Evolutionary conservation across 2,329 filamentous ascomycete genomes (phyloP), one percentile per base, ranked within the genome.

Genomic region (Fusarium sp.): DNA sequence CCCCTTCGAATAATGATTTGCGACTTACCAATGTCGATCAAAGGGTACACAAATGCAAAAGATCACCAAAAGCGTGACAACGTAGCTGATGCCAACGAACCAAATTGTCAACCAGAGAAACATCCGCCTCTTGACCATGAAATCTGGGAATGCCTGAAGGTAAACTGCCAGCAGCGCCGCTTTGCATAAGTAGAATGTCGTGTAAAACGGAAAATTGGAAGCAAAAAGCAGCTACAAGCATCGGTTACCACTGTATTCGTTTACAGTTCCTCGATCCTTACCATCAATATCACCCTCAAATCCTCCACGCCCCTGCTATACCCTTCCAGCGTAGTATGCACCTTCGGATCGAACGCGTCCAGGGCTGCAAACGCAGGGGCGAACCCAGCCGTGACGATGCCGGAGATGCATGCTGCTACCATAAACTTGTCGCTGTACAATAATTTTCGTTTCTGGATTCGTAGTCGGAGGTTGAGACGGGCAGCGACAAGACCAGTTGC

Each of bases 151-250:
- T 0, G 45, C 59, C 6, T 70, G 68, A 2, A 67, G 6, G 12
- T 69, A 70, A 0, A 69, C 65, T 0, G 65, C 60, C 2, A 71
- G 39, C 0, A 72, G 50, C 1, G 65, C 70, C 15, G 68, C 70
- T 4, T 71, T 72, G 23, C 62, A 71, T 0, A 72, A 19, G n/a
- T 72, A 72, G 4, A 72, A 48, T 0, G 70, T 72, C 1, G 70
- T 69, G 10, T 68, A 72, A 7, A 71, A 72, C 0, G 70, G 70
- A 7, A 72, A 62, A 0, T 46, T 57, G 7, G 23, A 34, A 4
- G 43, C 53, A 4, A 67, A 72, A 0, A 71, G 62, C 7, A 72
- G 24, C 68, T 72, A 17, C 11, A 0, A 1, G 3, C 0, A 36
- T 65, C 3, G 63, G 49, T 4, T 7, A 1, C 2, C 2, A 4